Conservation (phyloP, 2,329 filamentous ascomycete genomes). For the Talaromyces albobiverticillius region DNA sequence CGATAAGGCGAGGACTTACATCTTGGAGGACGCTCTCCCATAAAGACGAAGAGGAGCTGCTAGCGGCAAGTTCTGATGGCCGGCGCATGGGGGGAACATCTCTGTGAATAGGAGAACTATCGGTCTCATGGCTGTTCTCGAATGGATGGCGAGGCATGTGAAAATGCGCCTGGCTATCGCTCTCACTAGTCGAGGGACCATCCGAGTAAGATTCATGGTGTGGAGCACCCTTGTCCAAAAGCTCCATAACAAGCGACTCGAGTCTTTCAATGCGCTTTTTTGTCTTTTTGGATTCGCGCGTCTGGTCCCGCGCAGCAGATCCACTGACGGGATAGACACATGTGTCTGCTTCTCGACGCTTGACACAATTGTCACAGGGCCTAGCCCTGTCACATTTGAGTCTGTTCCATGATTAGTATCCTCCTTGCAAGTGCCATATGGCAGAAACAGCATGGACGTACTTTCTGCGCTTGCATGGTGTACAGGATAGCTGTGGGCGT, state of each 20-base stretch:
- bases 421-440: not conserved
- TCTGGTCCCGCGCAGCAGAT: constrained; percentile 11
- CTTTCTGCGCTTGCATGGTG: constrained; percentile 16
- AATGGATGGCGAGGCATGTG: not conserved
- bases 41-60: constrained; percentile 12
- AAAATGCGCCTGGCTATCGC: constrained; percentile 4
- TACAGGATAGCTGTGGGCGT: constrained; percentile 15
- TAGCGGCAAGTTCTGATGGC: constrained; percentile 6
- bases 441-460: constrained; percentile 3
- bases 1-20: constrained; percentile 2
- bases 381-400: constrained; percentile 15
- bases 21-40: constrained; percentile 15
- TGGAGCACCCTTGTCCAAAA: constrained; percentile 5
- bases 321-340: constrained; percentile 14
- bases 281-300: constrained; percentile 15
- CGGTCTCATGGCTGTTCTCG: not conserved
- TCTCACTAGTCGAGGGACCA: constrained; percentile 6
- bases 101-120: not conserved
- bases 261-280: constrained; percentile 16
- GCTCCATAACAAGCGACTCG: constrained; percentile 15
- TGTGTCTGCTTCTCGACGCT: constrained; percentile 13
- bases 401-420: not conserved
- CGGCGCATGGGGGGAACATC: constrained; percentile 10
- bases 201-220: constrained; percentile 3
- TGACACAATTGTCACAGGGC: constrained; percentile 16